phyloP scores from a whole-genome alignment of 495 filamentous ascomycete genomes.

The Penicillium coprophilum region DNA sequence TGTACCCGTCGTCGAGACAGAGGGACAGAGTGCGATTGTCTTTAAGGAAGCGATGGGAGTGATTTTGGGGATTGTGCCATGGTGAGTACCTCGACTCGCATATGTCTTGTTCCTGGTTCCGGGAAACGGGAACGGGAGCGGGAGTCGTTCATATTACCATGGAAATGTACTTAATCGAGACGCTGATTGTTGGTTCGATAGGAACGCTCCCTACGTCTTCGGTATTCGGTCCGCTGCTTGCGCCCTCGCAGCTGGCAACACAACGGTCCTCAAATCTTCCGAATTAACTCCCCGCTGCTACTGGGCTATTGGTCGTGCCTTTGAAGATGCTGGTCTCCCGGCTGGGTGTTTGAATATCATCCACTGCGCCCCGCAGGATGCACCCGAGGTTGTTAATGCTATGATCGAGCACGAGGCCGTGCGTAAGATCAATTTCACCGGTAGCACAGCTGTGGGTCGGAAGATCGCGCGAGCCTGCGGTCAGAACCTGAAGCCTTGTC shows the following conservation, averaged over 20 bases:
- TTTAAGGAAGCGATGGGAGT: conserved; percentile 81
- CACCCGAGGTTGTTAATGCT: conserved; percentile 52
- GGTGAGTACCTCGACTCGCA: conserved; percentile 47
- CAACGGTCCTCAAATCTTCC: conserved; percentile 70
- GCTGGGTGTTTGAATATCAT: conserved; percentile 56
- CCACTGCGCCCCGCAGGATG: conserved; percentile 51
- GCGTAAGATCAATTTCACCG: conserved; percentile 63
- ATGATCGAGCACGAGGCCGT: conserved; percentile 57
- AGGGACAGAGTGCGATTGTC: conserved; percentile 62
- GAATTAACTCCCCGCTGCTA: conserved; percentile 73
- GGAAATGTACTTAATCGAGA: not conserved
- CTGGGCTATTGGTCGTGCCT: conserved; percentile 65
- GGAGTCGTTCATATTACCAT: not conserved
- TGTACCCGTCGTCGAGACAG: conserved; percentile 57
- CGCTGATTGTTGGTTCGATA: conserved; percentile 24
- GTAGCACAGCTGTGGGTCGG: conserved; percentile 55
- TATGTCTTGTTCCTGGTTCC: not conserved
- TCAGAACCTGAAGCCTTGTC: conserved; percentile 55
- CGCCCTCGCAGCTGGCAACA: conserved; percentile 81
- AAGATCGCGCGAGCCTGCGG: conserved; percentile 55
- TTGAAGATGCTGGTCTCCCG: conserved; percentile 71
- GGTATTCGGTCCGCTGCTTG: conserved; percentile 66
- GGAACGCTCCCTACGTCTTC: conserved; percentile 66
- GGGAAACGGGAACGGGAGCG: too few relatives aligned
- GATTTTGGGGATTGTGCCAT: conserved; percentile 77